phyloP scores from a whole-genome alignment of 176 grass and related monocot genomes.

The Raddia distichophylla region DNA sequence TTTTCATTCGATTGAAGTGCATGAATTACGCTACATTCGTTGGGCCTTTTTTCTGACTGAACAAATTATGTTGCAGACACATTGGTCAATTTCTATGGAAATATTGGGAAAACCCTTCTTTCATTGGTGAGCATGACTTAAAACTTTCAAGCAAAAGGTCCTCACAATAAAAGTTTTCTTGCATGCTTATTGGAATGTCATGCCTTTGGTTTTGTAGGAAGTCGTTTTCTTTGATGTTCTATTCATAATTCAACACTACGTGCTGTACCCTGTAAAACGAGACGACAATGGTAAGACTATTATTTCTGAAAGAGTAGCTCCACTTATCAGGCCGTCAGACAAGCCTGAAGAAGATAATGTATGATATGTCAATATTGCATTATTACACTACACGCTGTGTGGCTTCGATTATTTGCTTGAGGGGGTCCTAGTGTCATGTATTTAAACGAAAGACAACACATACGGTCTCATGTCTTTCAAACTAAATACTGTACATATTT shows the following conservation, averaged over 20 bases:
- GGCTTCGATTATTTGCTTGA: constrained; percentile 5
- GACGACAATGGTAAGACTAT: constrained; percentile 59
- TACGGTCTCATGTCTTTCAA: constrained; percentile 32
- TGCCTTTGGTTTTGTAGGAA: constrained; percentile 64
- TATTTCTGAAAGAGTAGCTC: constrained; percentile 62
- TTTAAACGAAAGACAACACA: constrained; percentile 22
- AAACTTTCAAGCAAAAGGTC: neutral
- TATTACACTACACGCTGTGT: neutral
- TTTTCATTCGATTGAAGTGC: neutral
- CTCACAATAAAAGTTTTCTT: neutral
- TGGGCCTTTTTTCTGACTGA: constrained; percentile 31
- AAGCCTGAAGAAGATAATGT: constrained; percentile 81
- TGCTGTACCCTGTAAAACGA: constrained; percentile 68
- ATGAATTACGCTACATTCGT: neutral
- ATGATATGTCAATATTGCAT: constrained; percentile 35
- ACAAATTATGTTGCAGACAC: constrained; percentile 66
- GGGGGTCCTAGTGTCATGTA: constrained; percentile 6
- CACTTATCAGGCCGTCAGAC: constrained; percentile 65
- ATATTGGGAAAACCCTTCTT: constrained; percentile 93
- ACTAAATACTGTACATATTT: constrained; percentile 26
- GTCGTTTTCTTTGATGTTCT: constrained; percentile 78
- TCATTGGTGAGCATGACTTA: constrained; percentile 69
- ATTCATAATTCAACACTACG: constrained; percentile 97
- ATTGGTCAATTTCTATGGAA: constrained; percentile 90
- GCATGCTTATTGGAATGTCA: constrained; percentile 29